Conservation (phyloP, 495 filamentous ascomycete genomes). For the Terfezia boudieri region DNA sequence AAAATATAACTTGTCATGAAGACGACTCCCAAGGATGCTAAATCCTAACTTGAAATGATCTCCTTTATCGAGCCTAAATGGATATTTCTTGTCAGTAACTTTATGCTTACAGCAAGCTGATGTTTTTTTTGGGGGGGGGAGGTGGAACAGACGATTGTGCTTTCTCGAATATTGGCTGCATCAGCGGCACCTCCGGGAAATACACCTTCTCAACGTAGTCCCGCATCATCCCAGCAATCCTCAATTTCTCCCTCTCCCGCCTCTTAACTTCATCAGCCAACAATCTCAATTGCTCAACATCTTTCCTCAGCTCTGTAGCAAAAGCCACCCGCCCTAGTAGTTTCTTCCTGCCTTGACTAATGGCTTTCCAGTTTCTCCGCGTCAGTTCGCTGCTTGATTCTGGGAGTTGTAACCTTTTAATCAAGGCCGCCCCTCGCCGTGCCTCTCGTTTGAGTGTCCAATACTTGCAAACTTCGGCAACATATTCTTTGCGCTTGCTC, state of each 20-base stretch:
- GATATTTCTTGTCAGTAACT: too few species aligned
- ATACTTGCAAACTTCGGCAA: slow-evolving; percentile 80
- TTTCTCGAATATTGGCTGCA: slow-evolving; percentile 62
- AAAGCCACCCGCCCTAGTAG: slow-evolving; percentile 73
- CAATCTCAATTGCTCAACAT: slow-evolving; percentile 48
- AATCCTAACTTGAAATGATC: slow-evolving; percentile 12
- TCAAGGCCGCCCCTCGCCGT: slow-evolving; percentile 64
- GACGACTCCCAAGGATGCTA: slow-evolving; percentile 8
- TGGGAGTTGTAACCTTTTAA: slow-evolving; percentile 82
- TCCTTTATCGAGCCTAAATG: slow-evolving; percentile 10
- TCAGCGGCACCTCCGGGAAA: slow-evolving; percentile 59
- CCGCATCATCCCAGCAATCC: slow-evolving; percentile 49
- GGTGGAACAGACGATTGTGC: slow-evolving; percentile 32
- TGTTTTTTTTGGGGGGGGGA: too few species aligned
- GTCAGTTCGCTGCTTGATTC: slow-evolving; percentile 71
- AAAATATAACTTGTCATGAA: slow-evolving; percentile 16
- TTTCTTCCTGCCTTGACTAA: slow-evolving; percentile 52
- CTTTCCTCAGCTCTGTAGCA: slow-evolving; percentile 45
- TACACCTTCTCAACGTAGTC: slow-evolving; percentile 68
- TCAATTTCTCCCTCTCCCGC: slow-evolving; percentile 50
- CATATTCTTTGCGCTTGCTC: slow-evolving; percentile 70
- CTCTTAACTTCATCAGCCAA: slow-evolving; percentile 46
- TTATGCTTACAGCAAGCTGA: background rate
- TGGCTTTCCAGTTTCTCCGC: slow-evolving; percentile 69
- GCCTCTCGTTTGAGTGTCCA: slow-evolving; percentile 96